Evolutionary conservation across 164 flowering plant species (phyloP), one percentile per base, ranked within the genome.

Genomic region (Berberis vulgaris): DNA sequence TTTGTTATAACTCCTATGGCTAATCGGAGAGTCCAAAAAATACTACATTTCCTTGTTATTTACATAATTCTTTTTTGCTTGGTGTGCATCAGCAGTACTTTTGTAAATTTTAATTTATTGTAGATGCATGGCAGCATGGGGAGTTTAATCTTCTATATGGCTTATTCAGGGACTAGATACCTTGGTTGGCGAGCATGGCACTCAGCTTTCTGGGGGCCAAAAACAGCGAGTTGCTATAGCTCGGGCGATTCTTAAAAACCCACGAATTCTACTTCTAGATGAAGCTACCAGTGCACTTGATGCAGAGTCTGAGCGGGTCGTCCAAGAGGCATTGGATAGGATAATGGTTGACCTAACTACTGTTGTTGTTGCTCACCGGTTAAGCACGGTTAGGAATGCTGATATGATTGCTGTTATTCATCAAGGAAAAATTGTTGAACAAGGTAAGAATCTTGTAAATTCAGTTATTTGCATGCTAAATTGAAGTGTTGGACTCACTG

Each of bases 251-350:
- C 64, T 60, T 3, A 57, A 66, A 58, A 70, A 79, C 53, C 83
- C 81, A 10, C 64, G 71, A 59, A 82, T 79, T 47, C 69, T 82
- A 13, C 85, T 79, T 57, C 72, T 81, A 45, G 84, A 81, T 62
- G 84, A 81, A 65, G 60, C 86, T 41, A 72, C 75, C 9, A 72
- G 86, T 62, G 83, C 86, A 9, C 81, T 81, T 61, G 84, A 83
- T 69, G 79, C 76, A 47, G 84, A 81, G 52, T 80, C 82, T 42
- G 86, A 79, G 62, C 71, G 64, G 53, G 43, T 71, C 49, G 84
- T 83, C 60, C 86, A 83, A 67, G 84, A 72, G 64, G 81, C 83
- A 52, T 49, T 83, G 11, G 86, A 79, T 62, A 72, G 75, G 64
- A 64, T 83, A 6, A 80, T 80, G 84, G 49, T 71, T 50, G 77